Evolutionary conservation across 345 rosid genomes (phyloP), one percentile per base, ranked within the genome.

Genomic region (Bruguiera sexangula): DNA sequence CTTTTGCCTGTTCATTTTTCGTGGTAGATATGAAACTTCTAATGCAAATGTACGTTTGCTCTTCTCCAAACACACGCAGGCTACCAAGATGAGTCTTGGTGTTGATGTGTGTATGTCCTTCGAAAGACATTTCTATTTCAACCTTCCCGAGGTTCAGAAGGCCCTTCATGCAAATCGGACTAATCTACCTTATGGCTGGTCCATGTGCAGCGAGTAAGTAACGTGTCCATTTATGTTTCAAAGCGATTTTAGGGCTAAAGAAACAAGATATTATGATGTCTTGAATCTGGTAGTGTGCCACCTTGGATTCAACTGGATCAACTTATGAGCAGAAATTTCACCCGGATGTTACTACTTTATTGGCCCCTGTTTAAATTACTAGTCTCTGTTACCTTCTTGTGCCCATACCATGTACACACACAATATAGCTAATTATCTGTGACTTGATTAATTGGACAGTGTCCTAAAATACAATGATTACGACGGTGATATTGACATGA

Each of bases 101-200:
- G 82, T 94, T 43, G 98, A 91, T 66, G 96, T 94, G 63, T 94
- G 98, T 48, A 86, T 89, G 87, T 80, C 78, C 32, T 82, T 20
- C 20, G 96, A 91, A 80, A 83, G 91, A 53, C 73, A 60, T 19
- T 76, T 89, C 79, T 91, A 94, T 80, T 74, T 94, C 73, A 91
- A 84, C 83, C 92, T 91, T 58, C 93, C 96, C 6, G 89, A 86
- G 78, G 98, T 94, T 68, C 98, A 91, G 81, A 79, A 80, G 78
- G 97, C 96, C 64, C 96, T 94, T 76, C 97, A 91, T 71, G 96
- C 97, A 0, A 94, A 91, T 73, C 83, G 88, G 21, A 91, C 97
- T 36, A 75, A 73, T 30, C 76, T 89, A 27, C 85, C 92, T 26
- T 83, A 89, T 73, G 4, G 52, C 15, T 91, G 97, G 98, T 69